Base-by-base conservation (phyloP, 208 protist species). In the Wallacemonas sp. region DNA sequence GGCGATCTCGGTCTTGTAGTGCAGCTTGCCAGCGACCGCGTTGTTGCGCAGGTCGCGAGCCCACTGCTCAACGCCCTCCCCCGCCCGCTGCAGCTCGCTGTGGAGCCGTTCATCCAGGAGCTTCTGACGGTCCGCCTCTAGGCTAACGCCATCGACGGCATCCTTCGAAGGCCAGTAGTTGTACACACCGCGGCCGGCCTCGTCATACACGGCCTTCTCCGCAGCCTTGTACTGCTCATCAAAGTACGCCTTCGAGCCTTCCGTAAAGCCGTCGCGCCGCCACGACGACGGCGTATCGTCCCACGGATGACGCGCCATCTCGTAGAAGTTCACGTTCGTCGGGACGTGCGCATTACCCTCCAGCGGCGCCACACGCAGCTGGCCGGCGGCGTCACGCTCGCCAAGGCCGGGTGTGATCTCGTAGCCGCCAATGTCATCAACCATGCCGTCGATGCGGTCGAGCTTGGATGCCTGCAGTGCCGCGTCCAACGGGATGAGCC, bases 261-360 rank as follows among this genome's bases (percentile, higher is more conserved):
- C 84, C n/a, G 91, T 96, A 71, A 85, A 87, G 60, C 91, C 91
- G 69, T 96, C 81, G 59, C 70, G 71, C 17, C 91, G 85, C 85
- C 82, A 94, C 27, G 88, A 94, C 12, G 87, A 85, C 3, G 81
- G 53, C 19, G 76, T 83, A 72, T 94, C 86, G 41, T 93, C 85
- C 86, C 87, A 96, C 42, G 91, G 91, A 73, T 96, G 91, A 2
- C 91, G 80, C 19, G 91, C 91, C 91, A 96, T 96, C 67, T 94
- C 88, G 64, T 96, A 96, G 61, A 96, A 96, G 76, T 79, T 96
- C 9, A 96, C 84, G 50, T 95, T 93, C 10, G 66, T 85, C 50
- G 91, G 91, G 50, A 96, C 91, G 34, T 79, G 76, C 19, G 91
- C 91, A 60, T 89, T 82, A 52, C 63, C 58, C 46, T 55, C 26